phyloP scores from a whole-genome alignment of 306 rosid genomes.

The Cicer arietinum region DNA sequence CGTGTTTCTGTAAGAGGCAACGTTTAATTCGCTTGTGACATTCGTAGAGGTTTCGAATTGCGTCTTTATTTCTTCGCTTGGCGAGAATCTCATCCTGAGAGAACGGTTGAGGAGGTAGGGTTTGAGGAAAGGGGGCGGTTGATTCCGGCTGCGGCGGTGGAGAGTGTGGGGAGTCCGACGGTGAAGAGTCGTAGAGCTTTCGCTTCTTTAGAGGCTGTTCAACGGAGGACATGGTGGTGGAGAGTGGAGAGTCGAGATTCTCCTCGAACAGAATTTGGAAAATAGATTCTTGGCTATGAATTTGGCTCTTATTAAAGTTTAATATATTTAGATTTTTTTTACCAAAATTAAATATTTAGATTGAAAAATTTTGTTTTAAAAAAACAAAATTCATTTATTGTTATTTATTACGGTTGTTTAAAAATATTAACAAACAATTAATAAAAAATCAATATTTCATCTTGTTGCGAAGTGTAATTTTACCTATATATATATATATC shows the following conservation, averaged over 20 bases:
- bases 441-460: too few species aligned
- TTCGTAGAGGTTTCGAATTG: conserved; percentile 48
- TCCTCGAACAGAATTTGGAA: too few species aligned
- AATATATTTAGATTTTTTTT: too few species aligned
- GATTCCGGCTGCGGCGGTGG: conserved; percentile 35
- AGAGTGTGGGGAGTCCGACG: conserved; percentile 21
- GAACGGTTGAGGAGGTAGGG: conserved; percentile 49
- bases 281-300: too few species aligned
- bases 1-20: conserved; percentile 38
- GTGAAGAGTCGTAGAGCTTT: conserved; percentile 37
- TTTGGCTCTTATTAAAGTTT: too few species aligned
- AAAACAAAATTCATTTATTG: too few species aligned
- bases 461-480: too few species aligned
- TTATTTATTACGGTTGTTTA: too few species aligned
- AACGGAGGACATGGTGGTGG: conserved; percentile 55
- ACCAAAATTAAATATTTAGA: too few species aligned
- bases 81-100: conserved; percentile 57
- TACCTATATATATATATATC: too few species aligned
- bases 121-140: conserved; percentile 34
- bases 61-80: conserved; percentile 52
- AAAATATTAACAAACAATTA: too few species aligned
- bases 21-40: conserved; percentile 47
- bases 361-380: too few species aligned
- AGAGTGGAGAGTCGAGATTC: conserved; percentile 23
- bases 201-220: conserved; percentile 50